Percentiles rank a stretch among this genome's conserved stretches.
phyloP scores from a whole-genome alignment of 176 grass and related monocot species.

The Zizania latifolia region DNA sequence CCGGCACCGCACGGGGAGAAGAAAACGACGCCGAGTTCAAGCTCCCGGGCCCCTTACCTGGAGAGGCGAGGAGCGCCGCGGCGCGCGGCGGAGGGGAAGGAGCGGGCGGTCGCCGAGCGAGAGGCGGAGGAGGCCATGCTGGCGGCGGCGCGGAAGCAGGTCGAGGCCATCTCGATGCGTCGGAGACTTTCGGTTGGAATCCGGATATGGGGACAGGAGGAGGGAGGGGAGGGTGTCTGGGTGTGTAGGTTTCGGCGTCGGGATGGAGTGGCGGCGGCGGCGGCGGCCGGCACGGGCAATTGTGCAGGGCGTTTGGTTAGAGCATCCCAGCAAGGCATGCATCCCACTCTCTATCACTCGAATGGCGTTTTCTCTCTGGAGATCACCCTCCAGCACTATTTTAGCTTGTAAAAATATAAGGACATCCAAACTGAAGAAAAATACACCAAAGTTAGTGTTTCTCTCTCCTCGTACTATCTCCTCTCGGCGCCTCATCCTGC shows the following conservation, averaged over 20 bases:
- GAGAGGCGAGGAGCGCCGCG: constrained; percentile 37
- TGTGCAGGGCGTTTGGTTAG: too few species aligned
- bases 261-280: constrained; percentile 21
- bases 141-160: constrained; percentile 37
- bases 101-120: constrained; percentile 36
- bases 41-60: too few species aligned
- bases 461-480: too few species aligned
- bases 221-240: not conserved
- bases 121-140: constrained; percentile 36
- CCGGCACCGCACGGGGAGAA: not conserved
- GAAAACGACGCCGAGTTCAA: too few species aligned
- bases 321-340: too few species aligned
- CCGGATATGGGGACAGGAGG: not conserved
- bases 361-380: too few species aligned
- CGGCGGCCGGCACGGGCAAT: not conserved
- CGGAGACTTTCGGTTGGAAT: not conserved
- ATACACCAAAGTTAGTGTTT: too few species aligned
- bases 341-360: too few species aligned
- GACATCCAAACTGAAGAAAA: too few species aligned
- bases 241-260: constrained; percentile 21
- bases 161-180: constrained; percentile 44
- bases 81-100: constrained; percentile 24
- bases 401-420: too few species aligned
- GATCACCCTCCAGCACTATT: too few species aligned
- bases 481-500: too few species aligned